phyloP scores from a whole-genome alignment of 108 stramenopile genomes.

The Aureococcus anophagefferens region DNA sequence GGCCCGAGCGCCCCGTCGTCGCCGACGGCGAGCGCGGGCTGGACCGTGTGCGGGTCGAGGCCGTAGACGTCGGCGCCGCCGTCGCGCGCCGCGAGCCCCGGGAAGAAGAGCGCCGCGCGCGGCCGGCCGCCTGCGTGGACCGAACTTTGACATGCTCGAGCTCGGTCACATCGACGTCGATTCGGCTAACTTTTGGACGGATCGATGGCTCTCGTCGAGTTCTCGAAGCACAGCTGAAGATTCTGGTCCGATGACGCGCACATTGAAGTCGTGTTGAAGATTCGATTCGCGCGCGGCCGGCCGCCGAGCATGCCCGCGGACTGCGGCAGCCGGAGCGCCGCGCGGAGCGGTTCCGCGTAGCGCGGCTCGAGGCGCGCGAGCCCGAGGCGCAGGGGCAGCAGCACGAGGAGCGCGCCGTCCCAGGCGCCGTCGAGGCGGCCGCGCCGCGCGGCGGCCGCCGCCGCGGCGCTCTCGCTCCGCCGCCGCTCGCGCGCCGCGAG shows the following conservation, averaged over 20 bases:
- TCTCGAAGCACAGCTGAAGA: too few relatives aligned
- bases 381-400: conserved; percentile 26
- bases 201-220: too few relatives aligned
- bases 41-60: conserved; percentile 43
- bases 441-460: neutral
- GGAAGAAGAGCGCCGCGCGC: conserved; percentile 42
- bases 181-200: too few relatives aligned
- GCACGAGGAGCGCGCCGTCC: conserved; percentile 20
- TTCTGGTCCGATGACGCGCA: too few relatives aligned
- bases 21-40: conserved; percentile 15
- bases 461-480: neutral
- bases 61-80: neutral
- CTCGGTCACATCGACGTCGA: too few relatives aligned
- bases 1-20: conserved; percentile 2
- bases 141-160: too few relatives aligned
- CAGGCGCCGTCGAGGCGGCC: conserved; percentile 7
- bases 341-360: conserved; percentile 8
- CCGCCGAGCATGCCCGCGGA: conserved; percentile 45
- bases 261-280: too few relatives aligned
- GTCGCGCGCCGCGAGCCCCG: conserved; percentile 22
- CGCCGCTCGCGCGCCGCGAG: neutral
- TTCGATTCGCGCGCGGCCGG: too few relatives aligned
- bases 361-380: neutral
- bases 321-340: conserved; percentile 22
- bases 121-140: conserved; percentile 16